Base-by-base conservation (phyloP, 2,329 filamentous ascomycete genomes). In the Pseudogymnoascus sp. region DNA sequence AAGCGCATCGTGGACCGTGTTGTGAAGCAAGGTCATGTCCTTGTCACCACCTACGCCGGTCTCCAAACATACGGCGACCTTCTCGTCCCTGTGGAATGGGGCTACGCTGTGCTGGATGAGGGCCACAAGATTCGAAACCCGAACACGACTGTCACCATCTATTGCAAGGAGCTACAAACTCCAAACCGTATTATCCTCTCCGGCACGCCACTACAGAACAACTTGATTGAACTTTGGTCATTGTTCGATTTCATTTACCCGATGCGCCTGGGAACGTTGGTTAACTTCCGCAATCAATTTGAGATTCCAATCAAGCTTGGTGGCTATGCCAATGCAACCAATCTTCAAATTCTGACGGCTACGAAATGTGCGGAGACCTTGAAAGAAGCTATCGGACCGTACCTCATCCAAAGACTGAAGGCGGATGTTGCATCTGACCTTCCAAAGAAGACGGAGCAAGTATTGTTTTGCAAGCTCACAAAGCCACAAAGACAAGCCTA, bases 71-170 rank as follows among this genome's bases (percentile, higher is more conserved):
- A 97, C 69, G 86, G 89, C 0, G 87, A 93, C 60, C 82, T 93
- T 36, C 78, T 99, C 21, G 87, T 96, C 36, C 87, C 88, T 0
- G 85, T 92, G 0, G 84, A 95, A 66, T 99, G 95, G 95, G 91
- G 88, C 18, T 97, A 96, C 73, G 93, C 92, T 9, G 90, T 97
- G 9, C 82, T 99, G 4, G 95, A 99, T 65, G 95, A 99, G 79
- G 95, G 96, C 2, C 96, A 99, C 77, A 97, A 97, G 75, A 99
- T 99, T 69, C 88, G 95, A 40, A 99, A 99, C 69, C 95, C 95
- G 0, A 96, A 97, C 70, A 92, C 95, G 0, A 88, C 90, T 5
- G 95, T 99, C 67, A 97, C 96, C 0, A 90, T 97, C 61, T 90
- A 92, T 68, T 96, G 92, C 81, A 99, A 99, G 73, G 91, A 97